Evolutionary conservation across 2,329 filamentous ascomycete genomes (phyloP).

Genomic region (Tolypocladium nubicola): DNA sequence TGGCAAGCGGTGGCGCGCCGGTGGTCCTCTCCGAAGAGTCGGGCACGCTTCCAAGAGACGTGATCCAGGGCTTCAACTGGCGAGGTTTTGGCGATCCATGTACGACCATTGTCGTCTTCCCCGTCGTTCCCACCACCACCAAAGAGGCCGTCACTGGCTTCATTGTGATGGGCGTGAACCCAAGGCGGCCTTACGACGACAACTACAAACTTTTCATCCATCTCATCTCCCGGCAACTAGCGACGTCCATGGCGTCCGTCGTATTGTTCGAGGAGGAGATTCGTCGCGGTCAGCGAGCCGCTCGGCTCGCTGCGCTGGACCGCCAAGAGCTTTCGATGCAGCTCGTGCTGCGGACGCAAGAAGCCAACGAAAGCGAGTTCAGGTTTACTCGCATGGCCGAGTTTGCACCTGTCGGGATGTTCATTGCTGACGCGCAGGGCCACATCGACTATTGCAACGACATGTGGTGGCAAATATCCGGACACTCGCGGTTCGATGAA

Average conservation of each 20-base stretch:
- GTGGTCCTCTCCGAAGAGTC: slow-evolving; percentile 58
- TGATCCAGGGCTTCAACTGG: slow-evolving; percentile 59
- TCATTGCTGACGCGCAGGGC: slow-evolving; percentile 65
- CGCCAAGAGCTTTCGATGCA: slow-evolving; percentile 69
- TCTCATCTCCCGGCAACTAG: slow-evolving; percentile 63
- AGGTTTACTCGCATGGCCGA: slow-evolving; percentile 79
- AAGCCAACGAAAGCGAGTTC: slow-evolving; percentile 58
- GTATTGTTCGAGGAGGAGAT: slow-evolving; percentile 80
- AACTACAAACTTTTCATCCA: slow-evolving; percentile 73
- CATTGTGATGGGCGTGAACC: slow-evolving; percentile 68
- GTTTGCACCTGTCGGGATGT: slow-evolving; percentile 74
- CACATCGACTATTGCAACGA: slow-evolving; percentile 73
- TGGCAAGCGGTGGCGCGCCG: slow-evolving; percentile 52
- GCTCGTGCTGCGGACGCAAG: slow-evolving; percentile 52
- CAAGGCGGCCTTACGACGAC: slow-evolving; percentile 66
- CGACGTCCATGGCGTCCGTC: slow-evolving; percentile 71
- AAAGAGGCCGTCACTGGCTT: slow-evolving; percentile 68
- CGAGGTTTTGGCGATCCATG: slow-evolving; percentile 63
- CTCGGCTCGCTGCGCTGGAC: slow-evolving; percentile 64
- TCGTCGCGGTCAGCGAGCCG: slow-evolving; percentile 60
- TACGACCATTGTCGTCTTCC: slow-evolving; percentile 62
- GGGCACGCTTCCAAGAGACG: slow-evolving; percentile 50
- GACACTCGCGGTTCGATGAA: slow-evolving; percentile 48
- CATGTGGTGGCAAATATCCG: slow-evolving; percentile 63
- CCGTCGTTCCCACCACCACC: slow-evolving; percentile 63